Percentiles rank a stretch among this genome's conserved stretches.
Conservation (phyloP, 768 basidiomycete species). For the Leucosporidium creatinivorum region DNA sequence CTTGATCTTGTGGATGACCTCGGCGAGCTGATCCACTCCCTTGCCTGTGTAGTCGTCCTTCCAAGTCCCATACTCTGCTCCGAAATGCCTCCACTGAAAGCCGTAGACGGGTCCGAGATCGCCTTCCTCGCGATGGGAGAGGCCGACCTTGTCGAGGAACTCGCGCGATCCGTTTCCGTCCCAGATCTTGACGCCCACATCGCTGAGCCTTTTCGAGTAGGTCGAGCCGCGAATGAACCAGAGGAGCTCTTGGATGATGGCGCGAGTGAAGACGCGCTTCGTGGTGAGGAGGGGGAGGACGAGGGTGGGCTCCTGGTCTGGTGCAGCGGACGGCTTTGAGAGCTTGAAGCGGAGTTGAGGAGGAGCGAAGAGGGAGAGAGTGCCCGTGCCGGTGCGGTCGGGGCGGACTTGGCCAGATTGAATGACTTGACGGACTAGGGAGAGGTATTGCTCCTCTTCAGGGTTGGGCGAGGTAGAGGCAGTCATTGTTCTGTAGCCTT, state of each 20-base stretch:
- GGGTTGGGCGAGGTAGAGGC: too few relatives aligned
- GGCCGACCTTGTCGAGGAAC: conserved; percentile 74
- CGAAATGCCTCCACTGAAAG: conserved; percentile 40
- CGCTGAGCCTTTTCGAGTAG: conserved; percentile 64
- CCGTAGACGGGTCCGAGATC: conserved; percentile 90
- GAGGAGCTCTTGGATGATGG: conserved; percentile 84
- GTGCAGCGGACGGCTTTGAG: conserved; percentile 32
- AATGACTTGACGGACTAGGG: conserved; percentile 69
- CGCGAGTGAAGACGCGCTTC: conserved; percentile 85
- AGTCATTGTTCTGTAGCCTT: too few relatives aligned
- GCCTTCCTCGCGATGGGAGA: conserved; percentile 76
- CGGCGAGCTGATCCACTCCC: conserved; percentile 75
- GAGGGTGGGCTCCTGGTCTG: conserved; percentile 30
- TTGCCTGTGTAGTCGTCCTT: conserved; percentile 45
- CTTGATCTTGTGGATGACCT: conserved; percentile 86
- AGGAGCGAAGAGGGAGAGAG: conserved; percentile 84
- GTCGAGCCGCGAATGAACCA: conserved; percentile 88
- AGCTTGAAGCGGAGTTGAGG: conserved; percentile 84
- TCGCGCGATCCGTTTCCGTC: conserved; percentile 87
- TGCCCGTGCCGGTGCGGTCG: conserved; percentile 93
- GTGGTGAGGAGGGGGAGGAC: conserved; percentile 87
- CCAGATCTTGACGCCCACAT: conserved; percentile 91
- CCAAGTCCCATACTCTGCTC: conserved; percentile 36
- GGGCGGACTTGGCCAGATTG: conserved; percentile 67
- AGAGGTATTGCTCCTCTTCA: conserved; percentile 84